Base-by-base conservation (phyloP, 345 rosid genomes). In the Aquilaria malaccensis region DNA sequence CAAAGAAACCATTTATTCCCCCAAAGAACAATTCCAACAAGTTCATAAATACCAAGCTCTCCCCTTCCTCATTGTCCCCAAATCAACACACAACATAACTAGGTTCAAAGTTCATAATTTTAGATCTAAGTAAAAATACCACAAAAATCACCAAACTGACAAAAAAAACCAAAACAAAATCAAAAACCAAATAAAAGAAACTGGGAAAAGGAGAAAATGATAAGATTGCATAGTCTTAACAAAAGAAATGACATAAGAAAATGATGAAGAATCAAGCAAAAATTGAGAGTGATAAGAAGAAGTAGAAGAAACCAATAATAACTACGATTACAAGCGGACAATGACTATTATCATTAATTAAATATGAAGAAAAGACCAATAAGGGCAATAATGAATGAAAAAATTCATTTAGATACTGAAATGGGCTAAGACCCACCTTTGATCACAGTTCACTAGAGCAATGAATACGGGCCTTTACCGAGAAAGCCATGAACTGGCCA, bases 191-290 rank as follows among this genome's bases (percentile, higher is more conserved):
- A 33, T 10, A 29, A 48, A 14, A 22, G 31, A 29, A 45, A 51
- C 4, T 7, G 45, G 32, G 9, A 13, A 10, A 29, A 13, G 3
- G 7, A 2, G 6, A 55, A 55, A 55, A 65, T 2, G 0, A 11
- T 4, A n/a, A 29, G 11, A 58, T 52, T 9, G 30, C 30, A 49
- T 22, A 50, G 56, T 13, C 55, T 61, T 61, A 61, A 54, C 64
- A 49, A 49, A 12, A 51, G 56, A 14, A 50, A 37, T 2, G 32
- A 31, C 3, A 30, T 30, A 11, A 0, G 30, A 11, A 50, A 47
- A 22, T 49, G 22, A 37, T 2, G 45, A 5, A 15, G 41, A 53
- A 32, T 60, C 13, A 1, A 13, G 33, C 7, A 3, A 9, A 15
- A 63, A 22, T 22, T 22, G 22, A 22, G 22, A 22, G 22, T 1